Evolutionary conservation across 1,284 basidiomycete genomes (phyloP), one percentile per base, ranked within the genome.

Genomic region (Trametes polyzona): DNA sequence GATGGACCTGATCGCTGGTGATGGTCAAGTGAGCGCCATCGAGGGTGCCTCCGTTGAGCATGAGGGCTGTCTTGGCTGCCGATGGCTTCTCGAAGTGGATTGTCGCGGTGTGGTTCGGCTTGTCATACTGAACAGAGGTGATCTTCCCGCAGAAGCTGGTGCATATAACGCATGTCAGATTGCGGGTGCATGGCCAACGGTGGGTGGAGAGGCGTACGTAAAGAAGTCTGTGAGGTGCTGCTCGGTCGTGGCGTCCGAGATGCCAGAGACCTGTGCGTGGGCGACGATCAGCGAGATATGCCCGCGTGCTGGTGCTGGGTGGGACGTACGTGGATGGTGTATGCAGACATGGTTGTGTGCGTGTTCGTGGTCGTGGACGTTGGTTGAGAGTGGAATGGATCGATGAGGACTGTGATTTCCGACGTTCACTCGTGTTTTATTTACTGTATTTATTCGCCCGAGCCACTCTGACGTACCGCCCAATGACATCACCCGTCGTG

Each of bases 61-160:
- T 90, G 37, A 90, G 71, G 6, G 92, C 92, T 0, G 92, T 94
- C 72, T 87, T 87, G 9, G 87, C 92, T 1, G 92, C 88, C 12
- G 83, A 83, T 14, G 83, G 76, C 73, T 92, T 92, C 71, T 90
- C 87, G 65, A 93, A 94, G 54, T 82, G 71, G 59, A 94, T 80
- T 17, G 75, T 76, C 5, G 91, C 90, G 2, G 69, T 69, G 26
- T 72, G 65, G 24, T 65, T 62, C 16, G 50, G 65, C 2, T 69
- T 66, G 26, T 81, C 72, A 69, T 78, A 73, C 23, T 90, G 82
- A 68, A 93, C 85, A 21, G 78, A 78, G 21, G 71, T 68, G 69
- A 93, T 92, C 88, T 81, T 85, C 76, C 90, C 90, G 66, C 90
- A 92, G 71, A 92, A 92, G 8, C 89, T 92, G 65, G 46, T 29